Evolutionary conservation across 768 basidiomycete genomes (phyloP).

Genomic region (Lactifluus echinatus): DNA sequence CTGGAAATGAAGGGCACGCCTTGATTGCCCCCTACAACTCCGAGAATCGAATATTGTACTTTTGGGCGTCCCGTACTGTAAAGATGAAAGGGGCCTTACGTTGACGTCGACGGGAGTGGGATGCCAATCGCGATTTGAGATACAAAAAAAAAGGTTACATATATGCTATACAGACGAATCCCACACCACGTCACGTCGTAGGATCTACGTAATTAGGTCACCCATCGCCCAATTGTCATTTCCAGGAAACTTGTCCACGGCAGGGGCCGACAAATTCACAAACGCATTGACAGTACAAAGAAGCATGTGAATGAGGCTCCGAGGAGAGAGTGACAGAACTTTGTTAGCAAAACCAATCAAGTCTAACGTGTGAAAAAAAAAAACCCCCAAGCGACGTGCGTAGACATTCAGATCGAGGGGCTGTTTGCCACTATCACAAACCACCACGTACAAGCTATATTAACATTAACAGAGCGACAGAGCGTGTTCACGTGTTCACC

Average conservation of each 20-base stretch:
- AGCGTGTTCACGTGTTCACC: background rate
- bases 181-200: background rate
- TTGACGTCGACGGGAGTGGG: background rate
- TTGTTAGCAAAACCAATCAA: background rate
- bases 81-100: background rate
- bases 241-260: background rate
- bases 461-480: background rate
- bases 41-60: background rate
- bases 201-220: background rate
- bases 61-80: background rate
- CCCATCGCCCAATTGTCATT: background rate
- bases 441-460: background rate
- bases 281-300: background rate
- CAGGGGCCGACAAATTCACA: background rate
- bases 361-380: slow-evolving; percentile 5
- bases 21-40: background rate
- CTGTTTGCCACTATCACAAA: slow-evolving; percentile 4
- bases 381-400: background rate
- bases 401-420: slow-evolving; percentile 3
- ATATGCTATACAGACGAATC: background rate
- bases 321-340: slow-evolving; percentile 6
- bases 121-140: background rate
- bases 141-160: background rate
- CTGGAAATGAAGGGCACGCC: background rate
- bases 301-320: background rate